phyloP scores from a whole-genome alignment of 176 grass and related monocot genomes.

The Dendrocalamus sinicus region DNA sequence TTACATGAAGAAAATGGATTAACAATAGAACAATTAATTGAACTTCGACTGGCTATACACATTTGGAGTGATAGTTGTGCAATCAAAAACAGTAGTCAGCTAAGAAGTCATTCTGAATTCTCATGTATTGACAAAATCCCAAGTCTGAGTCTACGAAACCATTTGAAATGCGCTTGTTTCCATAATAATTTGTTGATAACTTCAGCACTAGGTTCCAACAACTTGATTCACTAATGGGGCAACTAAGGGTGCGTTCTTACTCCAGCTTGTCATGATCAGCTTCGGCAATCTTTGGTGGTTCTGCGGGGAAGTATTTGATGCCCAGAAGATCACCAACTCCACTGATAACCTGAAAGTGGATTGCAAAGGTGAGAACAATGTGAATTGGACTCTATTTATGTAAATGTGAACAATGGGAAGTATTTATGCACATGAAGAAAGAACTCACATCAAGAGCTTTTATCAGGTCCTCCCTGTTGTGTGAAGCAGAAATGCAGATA shows the following conservation, averaged over 20 bases:
- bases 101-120: slow-evolving; percentile 30
- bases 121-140: slow-evolving; percentile 40
- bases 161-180: slow-evolving; percentile 26
- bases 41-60: slow-evolving; percentile 44
- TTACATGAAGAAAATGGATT: slow-evolving; percentile 32
- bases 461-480: slow-evolving; percentile 74
- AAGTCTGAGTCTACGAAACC: slow-evolving; percentile 21
- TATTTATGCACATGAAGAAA: not conserved
- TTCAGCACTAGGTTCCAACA: not conserved
- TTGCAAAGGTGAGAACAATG: slow-evolving; percentile 14
- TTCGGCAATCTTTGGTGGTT: slow-evolving; percentile 61
- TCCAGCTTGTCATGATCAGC: slow-evolving; percentile 46
- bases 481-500: slow-evolving; percentile 86
- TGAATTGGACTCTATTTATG: slow-evolving; percentile 9
- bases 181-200: slow-evolving; percentile 5
- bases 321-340: slow-evolving; percentile 78
- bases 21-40: slow-evolving; percentile 34
- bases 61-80: slow-evolving; percentile 44
- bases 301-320: slow-evolving; percentile 77
- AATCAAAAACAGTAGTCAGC: slow-evolving; percentile 44
- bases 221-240: not conserved
- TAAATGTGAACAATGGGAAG: not conserved
- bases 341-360: slow-evolving; percentile 66
- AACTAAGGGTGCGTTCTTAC: slow-evolving; percentile 29
- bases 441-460: slow-evolving; percentile 71